phyloP scores from a whole-genome alignment of 1,139 yeast species.

The Martiniozyma asiatica region DNA sequence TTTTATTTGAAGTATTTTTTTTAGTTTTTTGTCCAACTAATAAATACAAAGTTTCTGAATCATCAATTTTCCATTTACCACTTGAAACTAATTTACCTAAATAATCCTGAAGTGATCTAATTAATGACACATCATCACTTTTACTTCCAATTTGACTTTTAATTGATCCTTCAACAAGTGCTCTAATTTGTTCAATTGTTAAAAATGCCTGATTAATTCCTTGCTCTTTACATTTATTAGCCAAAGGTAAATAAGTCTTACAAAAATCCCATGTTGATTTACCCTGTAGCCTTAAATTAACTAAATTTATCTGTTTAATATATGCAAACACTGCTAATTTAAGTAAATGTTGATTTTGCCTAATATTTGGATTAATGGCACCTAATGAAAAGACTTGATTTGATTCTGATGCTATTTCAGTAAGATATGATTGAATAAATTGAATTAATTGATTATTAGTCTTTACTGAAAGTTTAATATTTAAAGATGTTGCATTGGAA shows the following conservation, averaged over 20 bases:
- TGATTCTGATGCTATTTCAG: conserved; percentile 50
- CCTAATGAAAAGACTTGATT: conserved; percentile 55
- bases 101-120: conserved; percentile 33
- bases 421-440: conserved; percentile 44
- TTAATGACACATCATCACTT: conserved; percentile 37
- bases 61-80: conserved; percentile 32
- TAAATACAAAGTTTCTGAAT: conserved; percentile 31
- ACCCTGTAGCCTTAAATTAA: conserved; percentile 44
- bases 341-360: conserved; percentile 35
- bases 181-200: conserved; percentile 36
- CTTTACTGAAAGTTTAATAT: conserved; percentile 36
- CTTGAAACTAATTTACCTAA: conserved; percentile 32
- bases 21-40: conserved; percentile 26
- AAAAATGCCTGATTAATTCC: conserved; percentile 22
- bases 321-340: conserved; percentile 41
- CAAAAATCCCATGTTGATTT: conserved; percentile 54
- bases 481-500: conserved; percentile 15
- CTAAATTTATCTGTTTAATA: conserved; percentile 39
- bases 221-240: conserved; percentile 14
- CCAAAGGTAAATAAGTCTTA: conserved; percentile 33
- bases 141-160: conserved; percentile 38
- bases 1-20: conserved; percentile 1
- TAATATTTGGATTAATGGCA: conserved; percentile 55
- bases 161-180: conserved; percentile 41
- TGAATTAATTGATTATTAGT: conserved; percentile 47